Evolutionary conservation across 306 rosid species (phyloP).

Genomic region (Glycine tomentella): DNA sequence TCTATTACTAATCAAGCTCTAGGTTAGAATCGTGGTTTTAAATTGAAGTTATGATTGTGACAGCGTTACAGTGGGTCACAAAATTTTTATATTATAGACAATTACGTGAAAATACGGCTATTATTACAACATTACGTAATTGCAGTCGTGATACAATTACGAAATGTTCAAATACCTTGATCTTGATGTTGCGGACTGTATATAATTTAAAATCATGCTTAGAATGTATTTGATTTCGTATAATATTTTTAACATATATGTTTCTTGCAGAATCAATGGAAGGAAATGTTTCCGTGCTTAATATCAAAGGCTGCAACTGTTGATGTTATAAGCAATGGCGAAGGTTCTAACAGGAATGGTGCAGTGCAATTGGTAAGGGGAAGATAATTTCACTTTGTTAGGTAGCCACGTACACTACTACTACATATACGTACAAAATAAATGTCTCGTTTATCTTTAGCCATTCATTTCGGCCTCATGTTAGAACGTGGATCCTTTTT

Average conservation of each 20-base stretch:
- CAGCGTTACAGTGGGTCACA: too few species aligned
- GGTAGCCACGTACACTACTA: neutral
- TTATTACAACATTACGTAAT: too few species aligned
- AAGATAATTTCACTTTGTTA: neutral
- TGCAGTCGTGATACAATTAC: too few species aligned
- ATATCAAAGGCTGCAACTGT: conserved; percentile 90
- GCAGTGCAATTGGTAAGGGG: conserved; percentile 84
- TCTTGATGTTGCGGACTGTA: too few species aligned
- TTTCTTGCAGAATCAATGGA: conserved; percentile 81
- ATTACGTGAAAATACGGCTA: too few species aligned
- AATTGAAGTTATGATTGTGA: too few species aligned
- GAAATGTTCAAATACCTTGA: too few species aligned
- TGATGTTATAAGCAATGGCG: conserved; percentile 81
- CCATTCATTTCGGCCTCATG: conserved; percentile 6
- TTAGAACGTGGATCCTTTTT: conserved; percentile 11
- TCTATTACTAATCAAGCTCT: neutral
- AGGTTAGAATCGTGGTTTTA: too few species aligned
- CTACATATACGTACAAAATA: conserved; percentile 19
- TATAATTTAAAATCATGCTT: too few species aligned
- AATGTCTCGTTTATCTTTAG: neutral
- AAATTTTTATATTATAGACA: too few species aligned
- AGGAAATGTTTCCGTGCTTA: conserved; percentile 94
- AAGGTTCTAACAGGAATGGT: conserved; percentile 72
- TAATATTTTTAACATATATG: neutral
- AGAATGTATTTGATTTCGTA: neutral